Base-by-base conservation (phyloP, 202 grass and related monocot genomes). In the Schoenoplectus triqueter region DNA sequence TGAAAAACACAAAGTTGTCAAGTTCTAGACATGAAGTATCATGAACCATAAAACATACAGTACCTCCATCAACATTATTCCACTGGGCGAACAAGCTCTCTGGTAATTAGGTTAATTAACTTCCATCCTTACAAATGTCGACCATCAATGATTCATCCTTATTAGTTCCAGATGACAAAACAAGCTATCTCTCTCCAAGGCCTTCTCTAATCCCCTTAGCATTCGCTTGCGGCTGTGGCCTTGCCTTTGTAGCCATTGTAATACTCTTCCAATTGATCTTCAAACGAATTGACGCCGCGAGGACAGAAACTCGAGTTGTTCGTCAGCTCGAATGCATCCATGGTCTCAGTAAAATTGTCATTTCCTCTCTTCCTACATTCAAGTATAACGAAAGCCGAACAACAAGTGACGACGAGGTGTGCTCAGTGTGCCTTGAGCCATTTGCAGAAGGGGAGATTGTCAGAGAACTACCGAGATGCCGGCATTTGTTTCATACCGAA, bases 401-500 rank as follows among this genome's bases (percentile, higher is more conserved):
- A 46, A 11, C 39, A 6, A 13, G 44, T 59, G 60, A 59, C 0
- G 73, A 0, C 13, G 86, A 80, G 1, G 67, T 22, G 6, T 88
- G 87, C 70, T 47, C 73, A 1, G 87, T 88, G 31, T 88, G 82
- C 65, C 63, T 88, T 17, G 82, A 79, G 8, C 10, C 15, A 49
- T 66, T 88, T 7, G 8, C 13, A 40, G 87, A 78, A 62, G 87
- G 82, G 41, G 87, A 88, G 55, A 64, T 19, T 11, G 87, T 88
- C 41, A 61, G 64, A 63, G 60, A 63, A 41, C 48, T 88, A 65
- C 74, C 87, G 3, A 74, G 51, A 41, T 88, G 87, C 20, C n/a
- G 5, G 41, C 87, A 88, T 65, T 56, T 88, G 41, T 88, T 88
- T 51, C 87, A 88, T 2, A 42, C 6, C 0, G 81, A 80, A 5